A percentile compares a stretch with the other conserved stretches of the same genome.
phyloP scores from a whole-genome alignment of 2,329 filamentous ascomycete genomes.

The Penicillium occitanis region DNA sequence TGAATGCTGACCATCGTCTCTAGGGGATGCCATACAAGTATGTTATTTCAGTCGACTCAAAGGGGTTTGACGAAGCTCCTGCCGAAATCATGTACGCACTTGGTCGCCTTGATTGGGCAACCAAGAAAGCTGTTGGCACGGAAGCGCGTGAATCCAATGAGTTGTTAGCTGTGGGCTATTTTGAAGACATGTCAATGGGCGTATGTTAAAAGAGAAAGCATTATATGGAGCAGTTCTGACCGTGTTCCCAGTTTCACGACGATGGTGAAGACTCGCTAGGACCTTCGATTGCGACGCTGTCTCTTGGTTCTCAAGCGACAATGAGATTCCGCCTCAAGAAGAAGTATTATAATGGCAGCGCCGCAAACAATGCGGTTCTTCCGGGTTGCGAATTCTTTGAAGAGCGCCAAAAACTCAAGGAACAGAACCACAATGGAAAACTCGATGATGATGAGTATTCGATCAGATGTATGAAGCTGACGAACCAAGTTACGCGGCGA shows the following conservation, averaged over 20 bases:
- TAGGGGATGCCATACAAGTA: slow-evolving; percentile 62
- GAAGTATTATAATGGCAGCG: slow-evolving; percentile 44
- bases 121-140: slow-evolving; percentile 40
- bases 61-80: slow-evolving; percentile 45
- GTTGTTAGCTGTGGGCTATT: slow-evolving; percentile 56
- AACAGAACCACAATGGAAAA: slow-evolving; percentile 22
- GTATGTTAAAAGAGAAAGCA: slow-evolving; percentile 32
- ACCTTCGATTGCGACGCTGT: slow-evolving; percentile 56
- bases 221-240: not conserved
- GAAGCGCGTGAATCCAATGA: slow-evolving; percentile 53
- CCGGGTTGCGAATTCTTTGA: slow-evolving; percentile 31
- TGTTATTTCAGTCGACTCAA: slow-evolving; percentile 51
- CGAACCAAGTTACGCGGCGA: slow-evolving; percentile 28
- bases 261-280: slow-evolving; percentile 59
- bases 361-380: slow-evolving; percentile 35
- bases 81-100: slow-evolving; percentile 46
- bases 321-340: slow-evolving; percentile 59
- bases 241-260: slow-evolving; percentile 53
- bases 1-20: slow-evolving; percentile 15
- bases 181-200: slow-evolving; percentile 55
- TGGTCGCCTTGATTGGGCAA: slow-evolving; percentile 56
- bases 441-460: slow-evolving; percentile 29
- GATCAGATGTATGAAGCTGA: slow-evolving; percentile 27
- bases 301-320: slow-evolving; percentile 52
- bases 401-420: slow-evolving; percentile 29